Base-by-base conservation (phyloP, 2,329 filamentous ascomycete genomes). In the Plenodomus biglobosus region DNA sequence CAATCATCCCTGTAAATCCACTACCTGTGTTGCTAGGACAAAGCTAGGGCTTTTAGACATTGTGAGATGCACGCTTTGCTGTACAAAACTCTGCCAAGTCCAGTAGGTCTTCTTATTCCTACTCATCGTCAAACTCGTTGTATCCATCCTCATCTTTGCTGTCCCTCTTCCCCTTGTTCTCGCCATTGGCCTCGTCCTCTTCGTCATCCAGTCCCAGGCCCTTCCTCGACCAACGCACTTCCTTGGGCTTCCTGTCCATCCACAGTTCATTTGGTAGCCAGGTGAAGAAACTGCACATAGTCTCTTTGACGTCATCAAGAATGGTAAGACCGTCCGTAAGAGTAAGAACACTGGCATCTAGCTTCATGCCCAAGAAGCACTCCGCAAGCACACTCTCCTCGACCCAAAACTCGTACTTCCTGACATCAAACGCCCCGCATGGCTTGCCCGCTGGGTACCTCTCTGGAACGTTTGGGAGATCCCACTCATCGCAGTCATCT, bases 321-420 rank as follows among this genome's bases (percentile, higher is more conserved):
- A 71, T 58, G 8, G 40, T 57, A 36, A 72, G 53, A 24, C 59
- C 62, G 21, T 54, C 53, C 3, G 57, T 50, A 7, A 70, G 50
- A 2, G 52, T 56, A 21, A 70, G 22, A 16, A 70, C 52, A 13
- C 43, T 58, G 5, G 65, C 75, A 30, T 73, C 61, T 40, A 79
- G 63, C 64, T 76, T 78, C 71, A 78, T 70, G 0, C 90, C 88
- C 0, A 79, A 69, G 49, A 81, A 80, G 62, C 87, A 82, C 46
- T 81, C 74, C 21, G 75, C 51, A 16, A 87, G 71, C 2, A 83
- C 67, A 3, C 78, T 69, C 20, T 83, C 80, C 51, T 96, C 91
- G 3, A 96, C 64, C 62, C 87, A 83, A 55, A 95, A 85, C 11
- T 68, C 66, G 52, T 75, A 72, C 38, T 75, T 76, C 37, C 48